Evolutionary conservation across 345 rosid genomes (phyloP), one percentile per base, ranked within the genome.

Genomic region (Aurinia saxatilis): DNA sequence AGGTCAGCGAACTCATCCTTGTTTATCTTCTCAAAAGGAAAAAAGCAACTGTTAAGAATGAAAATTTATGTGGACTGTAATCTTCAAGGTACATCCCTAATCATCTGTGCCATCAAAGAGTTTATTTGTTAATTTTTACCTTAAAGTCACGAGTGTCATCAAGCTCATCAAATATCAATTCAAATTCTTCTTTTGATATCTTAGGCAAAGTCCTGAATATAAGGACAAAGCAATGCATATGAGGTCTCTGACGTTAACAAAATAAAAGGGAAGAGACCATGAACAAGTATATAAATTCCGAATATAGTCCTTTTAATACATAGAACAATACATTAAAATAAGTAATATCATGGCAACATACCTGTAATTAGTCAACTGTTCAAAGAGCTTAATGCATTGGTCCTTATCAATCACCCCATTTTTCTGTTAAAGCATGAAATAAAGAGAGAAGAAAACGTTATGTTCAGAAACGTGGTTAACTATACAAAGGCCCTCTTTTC

Each of bases 61-160:
- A 33, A 48, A 36, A 5, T 42, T 42, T 60, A 39, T 47, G 59
- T 46, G 29, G 30, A 62, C 44, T 17, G 30, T 52, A 55, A 56
- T 40, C 10, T 40, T 41, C 39, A 38, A 46, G 37, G 33, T 54
- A 29, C 23, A 54, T 51, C 49, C 23, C 66, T 59, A 6, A 60
- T 53, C 40, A 69, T 45, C n/a, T 46, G 50, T 29, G 56, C 17
- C 63, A 44, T 37, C 39, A 6, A 63, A 51, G 39, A 39, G 27
- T 50, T 39, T 9, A 47, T 41, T 57, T 1, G 14, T 9, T 30
- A 18, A 1, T 35, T 42, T 54, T 15, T 84, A 93, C 99, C 97
- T 83, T 90, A 74, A 93, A 90, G 78, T 93, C 99, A 75, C 39
- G 83, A 67, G 80, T 78, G 73, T 93, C 99, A 68, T 93, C 99